Percentiles rank a stretch among this genome's conserved stretches.
Evolutionary conservation across 1,284 basidiomycete genomes (phyloP).

Genomic region (Ustilago trichophora): DNA sequence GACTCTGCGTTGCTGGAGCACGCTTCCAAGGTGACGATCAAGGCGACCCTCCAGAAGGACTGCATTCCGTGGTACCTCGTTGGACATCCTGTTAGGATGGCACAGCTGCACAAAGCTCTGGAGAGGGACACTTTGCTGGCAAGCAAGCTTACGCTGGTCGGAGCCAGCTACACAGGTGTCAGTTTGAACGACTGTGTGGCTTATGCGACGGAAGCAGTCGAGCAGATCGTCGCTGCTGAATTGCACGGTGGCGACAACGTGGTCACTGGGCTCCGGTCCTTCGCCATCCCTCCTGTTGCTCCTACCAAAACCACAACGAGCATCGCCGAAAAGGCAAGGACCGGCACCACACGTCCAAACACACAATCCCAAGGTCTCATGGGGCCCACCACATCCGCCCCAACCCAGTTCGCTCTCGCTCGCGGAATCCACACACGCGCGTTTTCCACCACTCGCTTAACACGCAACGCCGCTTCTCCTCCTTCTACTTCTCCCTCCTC

Average conservation of each 20-base stretch:
- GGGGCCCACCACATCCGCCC: constrained; percentile 30
- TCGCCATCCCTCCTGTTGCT: constrained; percentile 27
- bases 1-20: constrained; percentile 28
- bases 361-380: constrained; percentile 19
- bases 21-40: constrained; percentile 39
- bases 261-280: constrained; percentile 33
- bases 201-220: constrained; percentile 40
- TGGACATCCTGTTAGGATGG: constrained; percentile 78
- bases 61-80: constrained; percentile 86
- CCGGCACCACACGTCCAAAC: constrained; percentile 7
- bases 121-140: constrained; percentile 67
- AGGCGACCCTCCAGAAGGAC: constrained; percentile 72
- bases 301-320: not conserved
- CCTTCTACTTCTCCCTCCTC: no score
- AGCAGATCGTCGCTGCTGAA: constrained; percentile 37
- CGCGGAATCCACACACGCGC: constrained; percentile 21
- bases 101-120: constrained; percentile 72
- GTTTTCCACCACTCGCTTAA: constrained; percentile 10
- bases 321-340: not conserved
- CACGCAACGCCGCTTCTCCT: no score
- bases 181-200: constrained; percentile 87
- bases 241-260: constrained; percentile 10
- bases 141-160: constrained; percentile 77
- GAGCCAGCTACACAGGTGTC: constrained; percentile 87
- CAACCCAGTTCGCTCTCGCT: constrained; percentile 13